Evolutionary conservation across 2,329 filamentous ascomycete species (phyloP).

Genomic region (Aspergillus sp.): DNA sequence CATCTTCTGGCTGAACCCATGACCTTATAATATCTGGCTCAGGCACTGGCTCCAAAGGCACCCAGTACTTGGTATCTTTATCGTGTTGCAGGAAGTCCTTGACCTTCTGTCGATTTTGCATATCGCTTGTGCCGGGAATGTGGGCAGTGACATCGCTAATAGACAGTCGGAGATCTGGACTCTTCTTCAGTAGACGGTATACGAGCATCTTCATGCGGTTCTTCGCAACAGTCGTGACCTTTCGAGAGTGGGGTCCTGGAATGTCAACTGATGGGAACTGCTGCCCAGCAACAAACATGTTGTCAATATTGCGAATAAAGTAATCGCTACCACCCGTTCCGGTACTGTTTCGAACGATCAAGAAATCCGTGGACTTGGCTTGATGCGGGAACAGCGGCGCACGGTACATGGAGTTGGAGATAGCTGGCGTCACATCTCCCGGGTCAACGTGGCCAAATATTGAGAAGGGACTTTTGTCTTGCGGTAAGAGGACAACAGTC

Average conservation of each 20-base stretch:
- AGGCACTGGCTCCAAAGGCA: conserved; percentile 75
- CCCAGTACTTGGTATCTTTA: conserved; percentile 86
- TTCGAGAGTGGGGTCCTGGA: conserved; percentile 88
- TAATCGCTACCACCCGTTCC: conserved; percentile 77
- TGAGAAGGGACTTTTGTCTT: conserved; percentile 94
- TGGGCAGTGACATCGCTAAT: conserved; percentile 89
- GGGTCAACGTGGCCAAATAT: conserved; percentile 92
- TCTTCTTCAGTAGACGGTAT: conserved; percentile 83
- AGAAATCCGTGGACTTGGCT: conserved; percentile 78
- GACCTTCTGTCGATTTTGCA: conserved; percentile 94
- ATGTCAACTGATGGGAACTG: conserved; percentile 91
- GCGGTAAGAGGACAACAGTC: conserved; percentile 81
- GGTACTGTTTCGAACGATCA: conserved; percentile 82
- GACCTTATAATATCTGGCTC: conserved; percentile 79
- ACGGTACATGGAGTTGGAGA: conserved; percentile 95
- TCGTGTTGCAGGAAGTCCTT: conserved; percentile 95
- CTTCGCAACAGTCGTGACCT: conserved; percentile 96
- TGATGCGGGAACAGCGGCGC: conserved; percentile 91
- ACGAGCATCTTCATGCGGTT: conserved; percentile 96
- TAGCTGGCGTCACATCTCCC: conserved; percentile 84
- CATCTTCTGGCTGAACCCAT: conserved; percentile 94
- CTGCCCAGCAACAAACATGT: conserved; percentile 89
- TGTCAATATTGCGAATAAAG: conserved; percentile 86
- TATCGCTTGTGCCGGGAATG: conserved; percentile 89
- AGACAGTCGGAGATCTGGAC: conserved; percentile 68